Evolutionary conservation across 139 green algal genomes (phyloP).

Genomic region (Chlorella sp.): DNA sequence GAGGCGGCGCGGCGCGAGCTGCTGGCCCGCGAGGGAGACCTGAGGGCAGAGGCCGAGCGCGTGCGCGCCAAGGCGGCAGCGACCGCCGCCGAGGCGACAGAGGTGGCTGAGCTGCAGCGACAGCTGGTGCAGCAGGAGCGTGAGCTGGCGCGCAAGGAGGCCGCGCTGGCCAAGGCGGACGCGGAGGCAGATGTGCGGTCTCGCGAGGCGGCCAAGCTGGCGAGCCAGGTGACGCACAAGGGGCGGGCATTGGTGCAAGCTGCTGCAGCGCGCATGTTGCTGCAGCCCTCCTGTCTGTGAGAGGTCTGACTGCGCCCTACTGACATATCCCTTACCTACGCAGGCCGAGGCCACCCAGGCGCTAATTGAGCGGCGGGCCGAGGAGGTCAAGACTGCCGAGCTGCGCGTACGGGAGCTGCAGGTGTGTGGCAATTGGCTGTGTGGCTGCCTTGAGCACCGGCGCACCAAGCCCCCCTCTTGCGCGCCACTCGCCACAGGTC

Average conservation of each 20-base stretch:
- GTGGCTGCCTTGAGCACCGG: not conserved
- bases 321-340: not conserved
- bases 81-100: not conserved
- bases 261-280: not conserved
- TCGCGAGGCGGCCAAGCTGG: slow-evolving; percentile 13
- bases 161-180: slow-evolving; percentile 23
- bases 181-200: slow-evolving; percentile 20
- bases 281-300: not conserved
- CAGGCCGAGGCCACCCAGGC: slow-evolving; percentile 21
- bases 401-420: slow-evolving; percentile 26
- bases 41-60: slow-evolving; percentile 24
- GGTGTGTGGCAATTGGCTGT: not conserved
- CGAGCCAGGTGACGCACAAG: slow-evolving; percentile 8
- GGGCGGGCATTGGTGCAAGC: not conserved
- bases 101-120: slow-evolving; percentile 28
- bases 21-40: slow-evolving; percentile 14
- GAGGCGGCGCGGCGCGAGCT: slow-evolving; percentile 17
- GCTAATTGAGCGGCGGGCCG: slow-evolving; percentile 7
- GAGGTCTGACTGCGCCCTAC: not conserved
- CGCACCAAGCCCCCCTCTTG: too few species aligned
- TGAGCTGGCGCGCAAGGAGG: slow-evolving; percentile 25
- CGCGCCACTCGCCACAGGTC: not conserved
- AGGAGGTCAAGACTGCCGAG: slow-evolving; percentile 26
- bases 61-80: slow-evolving; percentile 22
- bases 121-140: slow-evolving; percentile 28